A percentile compares a stretch with the other conserved stretches of the same genome.
Conservation (phyloP, 2,329 filamentous ascomycete genomes). For the Blumeria hordei region DNA sequence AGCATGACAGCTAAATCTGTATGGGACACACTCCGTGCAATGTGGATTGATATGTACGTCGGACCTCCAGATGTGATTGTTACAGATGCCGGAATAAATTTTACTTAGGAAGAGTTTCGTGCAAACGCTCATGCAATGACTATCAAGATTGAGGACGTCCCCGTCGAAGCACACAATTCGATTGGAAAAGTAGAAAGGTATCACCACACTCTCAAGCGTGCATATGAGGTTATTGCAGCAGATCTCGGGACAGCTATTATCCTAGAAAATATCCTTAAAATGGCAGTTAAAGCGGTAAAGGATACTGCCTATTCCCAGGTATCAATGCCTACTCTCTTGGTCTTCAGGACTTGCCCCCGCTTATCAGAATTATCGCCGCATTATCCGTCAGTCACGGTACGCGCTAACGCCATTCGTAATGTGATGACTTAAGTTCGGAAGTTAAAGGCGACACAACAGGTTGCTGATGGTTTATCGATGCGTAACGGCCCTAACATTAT, state of each 20-base stretch:
- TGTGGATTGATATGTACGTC: conserved; percentile 3
- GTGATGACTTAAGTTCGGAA: background rate
- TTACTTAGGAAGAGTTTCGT: conserved; percentile 2
- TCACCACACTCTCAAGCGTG: background rate
- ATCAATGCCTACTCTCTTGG: background rate
- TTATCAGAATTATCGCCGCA: background rate
- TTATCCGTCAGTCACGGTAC: background rate
- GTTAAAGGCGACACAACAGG: background rate
- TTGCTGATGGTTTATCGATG: background rate
- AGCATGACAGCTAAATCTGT: background rate
- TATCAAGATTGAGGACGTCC: background rate
- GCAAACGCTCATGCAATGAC: background rate
- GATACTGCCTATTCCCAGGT: background rate
- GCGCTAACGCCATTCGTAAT: background rate
- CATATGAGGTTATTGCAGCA: background rate
- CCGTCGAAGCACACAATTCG: conserved; percentile 1
- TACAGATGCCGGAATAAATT: conserved; percentile 2
- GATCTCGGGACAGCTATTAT: background rate
- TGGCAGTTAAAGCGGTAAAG: background rate
- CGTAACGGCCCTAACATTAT: background rate
- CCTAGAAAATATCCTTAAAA: background rate
- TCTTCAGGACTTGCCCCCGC: background rate
- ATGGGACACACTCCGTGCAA: conserved; percentile 1
- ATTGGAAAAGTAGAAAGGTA: conserved; percentile 2
- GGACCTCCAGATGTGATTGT: conserved; percentile 1